Percentiles rank a stretch among this genome's conserved stretches.
These are phyloP conservation scores for Saksenaea oblongispora DNA, from an alignment of 371 early-diverging fungal species.

Conservation along the genomic window DNA sequence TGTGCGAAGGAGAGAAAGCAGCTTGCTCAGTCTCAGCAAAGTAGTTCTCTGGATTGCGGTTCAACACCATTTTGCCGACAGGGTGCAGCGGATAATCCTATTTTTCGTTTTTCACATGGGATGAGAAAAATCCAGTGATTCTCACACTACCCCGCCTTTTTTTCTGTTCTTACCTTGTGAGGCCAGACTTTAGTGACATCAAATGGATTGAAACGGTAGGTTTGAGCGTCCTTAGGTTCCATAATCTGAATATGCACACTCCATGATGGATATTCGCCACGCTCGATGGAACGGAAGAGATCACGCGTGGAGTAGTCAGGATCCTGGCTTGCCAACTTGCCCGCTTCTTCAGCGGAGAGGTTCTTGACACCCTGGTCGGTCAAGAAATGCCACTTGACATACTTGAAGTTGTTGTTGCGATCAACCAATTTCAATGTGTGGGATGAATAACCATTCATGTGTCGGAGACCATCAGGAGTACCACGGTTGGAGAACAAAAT, in stretches of 20 bases:
- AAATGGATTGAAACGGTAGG: constrained; percentile 76
- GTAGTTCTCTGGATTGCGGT: constrained; percentile 80
- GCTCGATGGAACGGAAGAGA: constrained; percentile 72
- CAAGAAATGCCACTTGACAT: constrained; percentile 89
- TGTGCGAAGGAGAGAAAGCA: constrained; percentile 73
- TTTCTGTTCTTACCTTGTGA: constrained; percentile 47
- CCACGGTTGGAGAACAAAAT: constrained; percentile 83
- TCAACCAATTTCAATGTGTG: constrained; percentile 81
- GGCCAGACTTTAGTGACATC: constrained; percentile 88
- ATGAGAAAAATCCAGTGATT: neutral
- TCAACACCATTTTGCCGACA: constrained; percentile 73
- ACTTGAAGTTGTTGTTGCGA: constrained; percentile 63
- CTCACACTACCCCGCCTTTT: neutral
- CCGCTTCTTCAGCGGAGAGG: constrained; percentile 67
- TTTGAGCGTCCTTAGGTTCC: constrained; percentile 70
- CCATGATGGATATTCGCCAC: constrained; percentile 78
- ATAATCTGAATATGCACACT: constrained; percentile 76
- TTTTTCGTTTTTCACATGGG: neutral
- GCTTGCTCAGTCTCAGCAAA: constrained; percentile 83
- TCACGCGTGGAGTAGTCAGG: constrained; percentile 81
- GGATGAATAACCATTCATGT: constrained; percentile 79
- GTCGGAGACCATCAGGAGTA: constrained; percentile 78
- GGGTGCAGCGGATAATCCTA: constrained; percentile 38
- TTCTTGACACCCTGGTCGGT: constrained; percentile 81
- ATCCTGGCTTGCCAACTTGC: constrained; percentile 57